Conservation (phyloP, 2,329 filamentous ascomycete genomes). For the Ophiostoma sp. region DNA sequence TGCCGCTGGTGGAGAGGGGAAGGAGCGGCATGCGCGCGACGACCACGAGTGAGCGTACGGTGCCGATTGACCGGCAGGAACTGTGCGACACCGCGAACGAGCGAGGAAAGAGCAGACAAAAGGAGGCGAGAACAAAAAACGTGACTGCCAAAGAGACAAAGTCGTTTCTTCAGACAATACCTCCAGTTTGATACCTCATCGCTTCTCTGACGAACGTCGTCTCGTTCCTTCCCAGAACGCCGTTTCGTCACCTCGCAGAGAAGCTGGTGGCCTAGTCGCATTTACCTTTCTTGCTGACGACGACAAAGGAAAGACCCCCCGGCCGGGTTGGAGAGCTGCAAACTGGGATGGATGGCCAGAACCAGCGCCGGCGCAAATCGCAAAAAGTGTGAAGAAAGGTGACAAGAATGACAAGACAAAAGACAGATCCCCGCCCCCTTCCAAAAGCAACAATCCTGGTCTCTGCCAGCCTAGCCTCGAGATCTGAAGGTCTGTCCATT, state of each 20-base stretch:
- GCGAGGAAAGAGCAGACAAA: background rate
- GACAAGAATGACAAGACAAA: background rate
- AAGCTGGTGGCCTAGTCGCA: slow-evolving; percentile 14
- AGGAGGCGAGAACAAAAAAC: background rate
- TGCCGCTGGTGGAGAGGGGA: slow-evolving; percentile 18
- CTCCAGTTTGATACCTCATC: background rate
- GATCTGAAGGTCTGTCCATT: background rate
- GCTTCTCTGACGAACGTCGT: background rate
- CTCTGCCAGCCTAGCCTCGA: background rate
- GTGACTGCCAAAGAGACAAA: background rate
- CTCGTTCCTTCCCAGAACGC: background rate
- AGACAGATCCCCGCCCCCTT: background rate
- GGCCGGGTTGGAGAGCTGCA: slow-evolving; percentile 2
- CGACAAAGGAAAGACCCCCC: slow-evolving; percentile 4
- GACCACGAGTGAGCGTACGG: slow-evolving; percentile 12
- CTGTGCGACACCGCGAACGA: slow-evolving; percentile 19
- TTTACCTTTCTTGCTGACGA: slow-evolving; percentile 5
- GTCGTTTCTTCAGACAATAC: background rate
- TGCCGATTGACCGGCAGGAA: slow-evolving; percentile 24
- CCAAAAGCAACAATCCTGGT: slow-evolving; percentile 1
- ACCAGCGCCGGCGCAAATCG: background rate
- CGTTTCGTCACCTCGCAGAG: slow-evolving; percentile 15
- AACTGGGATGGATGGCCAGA: slow-evolving; percentile 6
- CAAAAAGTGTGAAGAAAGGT: background rate
- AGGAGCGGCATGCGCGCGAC: slow-evolving; percentile 16